These are phyloP conservation scores for Iris macrosiphon DNA, from an alignment of 106 monocot species.

Conservation along the genomic window DNA sequence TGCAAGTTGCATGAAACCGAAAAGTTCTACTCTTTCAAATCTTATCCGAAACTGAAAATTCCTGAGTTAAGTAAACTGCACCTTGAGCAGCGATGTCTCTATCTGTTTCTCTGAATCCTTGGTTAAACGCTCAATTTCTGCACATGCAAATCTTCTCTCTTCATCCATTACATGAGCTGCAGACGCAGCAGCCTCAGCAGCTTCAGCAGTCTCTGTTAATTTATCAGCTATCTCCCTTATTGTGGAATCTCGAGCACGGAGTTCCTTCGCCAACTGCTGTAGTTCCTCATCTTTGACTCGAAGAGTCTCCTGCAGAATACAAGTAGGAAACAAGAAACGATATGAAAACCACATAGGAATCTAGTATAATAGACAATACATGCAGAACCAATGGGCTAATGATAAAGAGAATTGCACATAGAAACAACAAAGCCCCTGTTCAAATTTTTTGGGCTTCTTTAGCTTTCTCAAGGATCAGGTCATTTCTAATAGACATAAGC, in stretches of 20 bases:
- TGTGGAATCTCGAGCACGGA: conserved; percentile 70
- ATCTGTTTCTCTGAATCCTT: conserved; percentile 50
- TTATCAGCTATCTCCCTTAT: conserved; percentile 87
- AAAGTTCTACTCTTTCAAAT: no score
- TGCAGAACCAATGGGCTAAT: no score
- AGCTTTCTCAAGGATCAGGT: no score
- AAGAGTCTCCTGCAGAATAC: conserved; percentile 68
- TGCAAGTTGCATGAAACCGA: no score
- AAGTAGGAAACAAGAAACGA: conserved; percentile 2
- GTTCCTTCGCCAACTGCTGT: conserved; percentile 61
- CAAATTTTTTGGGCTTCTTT: no score
- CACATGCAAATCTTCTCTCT: conserved; percentile 57
- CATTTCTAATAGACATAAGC: no score
- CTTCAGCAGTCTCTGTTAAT: conserved; percentile 81
- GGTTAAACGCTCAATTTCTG: conserved; percentile 63
- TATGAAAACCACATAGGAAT: no score
- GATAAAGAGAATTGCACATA: no score
- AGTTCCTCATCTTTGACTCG: conserved; percentile 94
- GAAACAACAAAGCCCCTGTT: no score
- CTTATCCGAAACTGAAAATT: no score
- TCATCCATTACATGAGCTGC: conserved; percentile 90
- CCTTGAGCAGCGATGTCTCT: conserved; percentile 42
- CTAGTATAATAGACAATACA: no score
- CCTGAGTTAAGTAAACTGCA: no score
- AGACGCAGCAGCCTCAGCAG: conserved; percentile 91